Evolutionary conservation across 257 asterid genomes (phyloP).

Genomic region (Ehretia macrophylla): DNA sequence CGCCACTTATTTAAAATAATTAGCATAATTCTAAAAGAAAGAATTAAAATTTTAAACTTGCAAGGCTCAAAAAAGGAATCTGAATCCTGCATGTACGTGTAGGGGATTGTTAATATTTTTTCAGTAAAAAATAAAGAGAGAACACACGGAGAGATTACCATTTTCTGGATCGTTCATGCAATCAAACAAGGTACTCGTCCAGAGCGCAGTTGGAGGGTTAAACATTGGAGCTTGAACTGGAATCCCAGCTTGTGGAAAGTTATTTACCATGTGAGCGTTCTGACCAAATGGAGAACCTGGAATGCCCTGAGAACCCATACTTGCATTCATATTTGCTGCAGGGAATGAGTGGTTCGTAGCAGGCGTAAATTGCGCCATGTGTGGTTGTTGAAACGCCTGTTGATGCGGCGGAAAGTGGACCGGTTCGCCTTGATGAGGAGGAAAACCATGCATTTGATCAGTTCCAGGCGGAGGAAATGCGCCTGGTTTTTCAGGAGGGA

Average conservation of each 20-base stretch:
- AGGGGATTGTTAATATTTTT: background rate
- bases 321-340: slow-evolving; percentile 1
- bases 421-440: slow-evolving; percentile 3
- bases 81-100: background rate
- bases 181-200: slow-evolving; percentile 45
- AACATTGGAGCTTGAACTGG: slow-evolving; percentile 2
- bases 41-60: too few species aligned
- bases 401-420: background rate
- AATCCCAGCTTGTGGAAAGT: slow-evolving; percentile 1
- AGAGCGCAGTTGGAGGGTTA: slow-evolving; percentile 17
- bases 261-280: background rate
- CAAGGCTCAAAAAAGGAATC: too few species aligned
- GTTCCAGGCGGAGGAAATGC: slow-evolving; percentile 20
- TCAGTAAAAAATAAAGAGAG: too few species aligned
- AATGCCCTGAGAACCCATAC: background rate
- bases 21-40: too few species aligned
- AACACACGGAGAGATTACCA: slow-evolving; percentile 25
- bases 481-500: slow-evolving; percentile 6
- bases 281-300: slow-evolving; percentile 9
- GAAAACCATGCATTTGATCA: slow-evolving; percentile 1
- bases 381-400: background rate
- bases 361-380: slow-evolving; percentile 1
- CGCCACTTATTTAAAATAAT: too few species aligned
- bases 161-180: slow-evolving; percentile 55
- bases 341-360: background rate